Evolutionary conservation across 2,329 filamentous ascomycete species (phyloP).

Genomic region (Penicillium sp.): DNA sequence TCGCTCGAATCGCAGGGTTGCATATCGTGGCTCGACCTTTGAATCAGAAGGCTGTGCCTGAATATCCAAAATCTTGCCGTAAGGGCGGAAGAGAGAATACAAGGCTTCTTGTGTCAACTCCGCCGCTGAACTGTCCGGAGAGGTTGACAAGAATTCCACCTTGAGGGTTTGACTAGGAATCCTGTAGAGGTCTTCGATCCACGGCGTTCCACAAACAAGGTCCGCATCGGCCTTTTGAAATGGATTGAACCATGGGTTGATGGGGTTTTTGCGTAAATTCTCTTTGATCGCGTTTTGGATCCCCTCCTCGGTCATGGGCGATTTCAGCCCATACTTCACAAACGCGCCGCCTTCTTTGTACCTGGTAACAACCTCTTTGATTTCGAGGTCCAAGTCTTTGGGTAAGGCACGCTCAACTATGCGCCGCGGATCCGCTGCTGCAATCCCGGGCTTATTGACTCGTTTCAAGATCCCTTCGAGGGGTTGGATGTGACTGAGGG

Average conservation of each 20-base stretch:
- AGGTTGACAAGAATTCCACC: slow-evolving; percentile 79
- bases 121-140: slow-evolving; percentile 68
- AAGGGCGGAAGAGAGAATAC: slow-evolving; percentile 83
- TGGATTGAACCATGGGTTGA: slow-evolving; percentile 90
- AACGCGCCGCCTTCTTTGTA: slow-evolving; percentile 92
- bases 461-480: slow-evolving; percentile 54
- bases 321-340: slow-evolving; percentile 73
- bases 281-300: slow-evolving; percentile 64
- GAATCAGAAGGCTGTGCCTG: slow-evolving; percentile 79
- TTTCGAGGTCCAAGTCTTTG: slow-evolving; percentile 62
- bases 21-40: slow-evolving; percentile 79
- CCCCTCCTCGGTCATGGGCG: slow-evolving; percentile 50
- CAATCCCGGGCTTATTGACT: slow-evolving; percentile 54
- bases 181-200: slow-evolving; percentile 89
- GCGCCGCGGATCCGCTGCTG: slow-evolving; percentile 57
- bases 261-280: slow-evolving; percentile 67
- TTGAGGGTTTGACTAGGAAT: slow-evolving; percentile 75
- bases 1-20: slow-evolving; percentile 73
- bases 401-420: slow-evolving; percentile 66
- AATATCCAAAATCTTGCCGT: slow-evolving; percentile 89
- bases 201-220: slow-evolving; percentile 80
- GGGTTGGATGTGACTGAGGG: slow-evolving; percentile 48
- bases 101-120: slow-evolving; percentile 85
- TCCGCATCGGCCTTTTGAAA: slow-evolving; percentile 70
- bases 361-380: slow-evolving; percentile 80